Conservation (phyloP, 2,329 filamentous ascomycete species). For the Aspergillus tanneri region DNA sequence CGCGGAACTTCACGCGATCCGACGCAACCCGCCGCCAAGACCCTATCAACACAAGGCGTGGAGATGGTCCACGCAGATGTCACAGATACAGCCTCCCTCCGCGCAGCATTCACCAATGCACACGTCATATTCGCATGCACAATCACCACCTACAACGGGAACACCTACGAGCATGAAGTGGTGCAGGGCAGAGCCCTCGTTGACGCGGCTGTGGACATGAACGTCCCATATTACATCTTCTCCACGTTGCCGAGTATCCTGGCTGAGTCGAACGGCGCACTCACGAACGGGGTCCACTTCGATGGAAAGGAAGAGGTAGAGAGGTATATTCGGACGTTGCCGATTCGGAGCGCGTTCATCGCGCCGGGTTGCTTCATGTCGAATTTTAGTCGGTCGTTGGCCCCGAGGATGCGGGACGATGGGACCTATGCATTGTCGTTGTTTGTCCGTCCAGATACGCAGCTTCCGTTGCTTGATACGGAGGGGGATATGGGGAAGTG, state of each 20-base stretch:
- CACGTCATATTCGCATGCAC: slow-evolving; percentile 47
- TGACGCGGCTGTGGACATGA: slow-evolving; percentile 3
- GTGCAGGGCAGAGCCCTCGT: slow-evolving; percentile 4
- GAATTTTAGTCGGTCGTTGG: slow-evolving; percentile 4
- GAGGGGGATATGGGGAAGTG: slow-evolving; percentile 10
- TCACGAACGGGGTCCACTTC: slow-evolving; percentile 31
- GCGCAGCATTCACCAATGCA: slow-evolving; percentile 41
- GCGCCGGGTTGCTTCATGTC: slow-evolving; percentile 9
- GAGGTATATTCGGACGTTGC: slow-evolving; percentile 28
- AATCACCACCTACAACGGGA: slow-evolving; percentile 15
- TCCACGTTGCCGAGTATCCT: slow-evolving; percentile 28
- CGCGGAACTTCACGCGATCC: slow-evolving; percentile 50
- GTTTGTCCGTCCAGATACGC: background rate
- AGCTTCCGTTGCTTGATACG: slow-evolving; percentile 1
- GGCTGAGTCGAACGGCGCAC: slow-evolving; percentile 28
- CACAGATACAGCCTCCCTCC: slow-evolving; percentile 37
- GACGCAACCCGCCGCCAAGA: slow-evolving; percentile 19
- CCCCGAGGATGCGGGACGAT: background rate
- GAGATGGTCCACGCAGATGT: slow-evolving; percentile 39
- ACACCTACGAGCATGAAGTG: slow-evolving; percentile 8
- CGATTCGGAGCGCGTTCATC: slow-evolving; percentile 6
- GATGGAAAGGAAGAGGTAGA: slow-evolving; percentile 38
- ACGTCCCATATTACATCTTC: slow-evolving; percentile 4
- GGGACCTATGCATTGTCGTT: background rate
- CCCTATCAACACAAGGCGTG: slow-evolving; percentile 21